phyloP scores from a whole-genome alignment of 352 stramenopile genomes.

The Phytophthora hybrid region DNA sequence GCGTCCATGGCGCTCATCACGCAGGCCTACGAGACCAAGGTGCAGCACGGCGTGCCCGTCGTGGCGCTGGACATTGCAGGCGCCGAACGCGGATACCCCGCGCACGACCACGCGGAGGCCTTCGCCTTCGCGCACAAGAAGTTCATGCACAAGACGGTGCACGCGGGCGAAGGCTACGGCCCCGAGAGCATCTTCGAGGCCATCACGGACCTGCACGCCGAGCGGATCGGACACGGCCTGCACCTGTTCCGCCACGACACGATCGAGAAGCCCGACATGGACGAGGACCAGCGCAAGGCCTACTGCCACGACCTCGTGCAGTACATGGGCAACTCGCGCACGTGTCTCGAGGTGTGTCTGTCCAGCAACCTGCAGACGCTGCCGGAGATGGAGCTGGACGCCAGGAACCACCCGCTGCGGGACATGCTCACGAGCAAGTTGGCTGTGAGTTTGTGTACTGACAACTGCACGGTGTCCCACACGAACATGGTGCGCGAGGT shows the following conservation, averaged over 20 bases:
- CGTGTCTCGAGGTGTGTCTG: slow-evolving; percentile 88
- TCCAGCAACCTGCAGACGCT: slow-evolving; percentile 90
- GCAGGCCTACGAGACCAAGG: slow-evolving; percentile 81
- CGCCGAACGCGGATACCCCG: slow-evolving; percentile 81
- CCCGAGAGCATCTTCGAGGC: slow-evolving; percentile 90
- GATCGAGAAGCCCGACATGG: slow-evolving; percentile 58
- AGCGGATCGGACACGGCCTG: slow-evolving; percentile 87
- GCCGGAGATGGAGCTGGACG: slow-evolving; percentile 78
- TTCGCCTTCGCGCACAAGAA: slow-evolving; percentile 90
- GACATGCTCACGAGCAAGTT: slow-evolving; percentile 89
- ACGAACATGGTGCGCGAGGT: slow-evolving; percentile 88
- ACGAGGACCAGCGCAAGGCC: slow-evolving; percentile 48
- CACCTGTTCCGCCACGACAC: slow-evolving; percentile 89
- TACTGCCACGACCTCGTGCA: slow-evolving; percentile 89
- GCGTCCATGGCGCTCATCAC: slow-evolving; percentile 87
- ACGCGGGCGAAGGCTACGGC: slow-evolving; percentile 88
- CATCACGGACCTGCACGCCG: slow-evolving; percentile 87
- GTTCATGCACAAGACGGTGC: slow-evolving; percentile 91
- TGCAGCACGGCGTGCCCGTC: slow-evolving; percentile 68
- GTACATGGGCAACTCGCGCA: slow-evolving; percentile 84
- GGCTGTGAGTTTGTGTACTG: slow-evolving; percentile 84
- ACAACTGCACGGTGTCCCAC: slow-evolving; percentile 90
- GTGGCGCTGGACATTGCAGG: slow-evolving; percentile 91
- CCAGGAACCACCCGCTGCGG: slow-evolving; percentile 74
- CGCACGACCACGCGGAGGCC: slow-evolving; percentile 81